Conservation (phyloP, 495 filamentous ascomycete species). For the Aspergillus olivimuriae region DNA sequence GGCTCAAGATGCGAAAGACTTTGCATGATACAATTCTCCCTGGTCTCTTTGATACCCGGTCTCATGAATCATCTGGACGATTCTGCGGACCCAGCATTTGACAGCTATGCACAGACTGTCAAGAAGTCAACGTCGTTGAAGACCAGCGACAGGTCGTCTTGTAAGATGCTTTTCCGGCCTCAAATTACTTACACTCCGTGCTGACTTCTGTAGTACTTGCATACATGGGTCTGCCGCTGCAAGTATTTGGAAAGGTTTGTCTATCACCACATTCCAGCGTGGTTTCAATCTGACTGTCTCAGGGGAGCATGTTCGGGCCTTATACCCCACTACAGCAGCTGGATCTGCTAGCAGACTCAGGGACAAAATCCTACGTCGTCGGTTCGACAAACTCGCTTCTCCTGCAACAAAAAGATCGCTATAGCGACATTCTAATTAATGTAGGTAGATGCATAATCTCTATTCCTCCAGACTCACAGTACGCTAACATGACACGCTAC, state of each 20-base stretch:
- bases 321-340: conserved; percentile 96
- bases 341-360: conserved; percentile 86
- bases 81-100: conserved; percentile 83
- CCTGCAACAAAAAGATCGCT: conserved; percentile 91
- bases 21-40: conserved; percentile 97
- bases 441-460: conserved; percentile 27
- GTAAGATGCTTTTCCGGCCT: no score
- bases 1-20: conserved; percentile 88
- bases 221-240: conserved; percentile 91
- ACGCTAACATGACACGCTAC: background rate
- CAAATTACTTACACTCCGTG: background rate
- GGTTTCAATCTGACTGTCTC: conserved; percentile 24
- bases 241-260: conserved; percentile 85
- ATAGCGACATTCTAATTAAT: conserved; percentile 95
- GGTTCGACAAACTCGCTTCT: conserved; percentile 94
- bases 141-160: conserved; percentile 84
- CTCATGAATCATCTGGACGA: conserved; percentile 81
- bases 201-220: conserved; percentile 56
- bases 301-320: conserved; percentile 92
- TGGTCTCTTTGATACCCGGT: conserved; percentile 89
- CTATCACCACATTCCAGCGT: background rate
- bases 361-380: conserved; percentile 95
- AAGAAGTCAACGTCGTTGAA: conserved; percentile 76
- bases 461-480: background rate
- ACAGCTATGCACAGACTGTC: conserved; percentile 71